These are phyloP conservation scores for Neofusicoccum sp. DNA, from an alignment of 2,329 filamentous ascomycete genomes.

Conservation along the genomic window DNA sequence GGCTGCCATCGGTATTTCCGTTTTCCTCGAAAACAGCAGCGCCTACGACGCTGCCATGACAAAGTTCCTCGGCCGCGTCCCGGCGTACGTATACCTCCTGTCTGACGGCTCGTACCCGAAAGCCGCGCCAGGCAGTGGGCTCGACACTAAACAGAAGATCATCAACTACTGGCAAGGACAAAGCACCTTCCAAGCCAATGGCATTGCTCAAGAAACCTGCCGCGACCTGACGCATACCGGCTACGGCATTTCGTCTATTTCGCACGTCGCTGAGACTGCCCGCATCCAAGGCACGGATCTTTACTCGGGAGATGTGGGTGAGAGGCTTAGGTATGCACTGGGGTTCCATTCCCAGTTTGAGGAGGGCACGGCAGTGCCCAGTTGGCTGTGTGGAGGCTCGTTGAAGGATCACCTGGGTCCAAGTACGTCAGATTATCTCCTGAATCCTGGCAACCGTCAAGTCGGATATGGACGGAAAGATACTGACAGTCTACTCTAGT, in stretches of 20 bases:
- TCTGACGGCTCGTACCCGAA: background rate
- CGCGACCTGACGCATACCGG: background rate
- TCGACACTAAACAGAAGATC: background rate
- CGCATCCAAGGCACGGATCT: background rate
- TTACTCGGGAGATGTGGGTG: background rate
- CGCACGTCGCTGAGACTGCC: background rate
- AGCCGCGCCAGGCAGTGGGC: background rate
- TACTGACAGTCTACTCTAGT: background rate
- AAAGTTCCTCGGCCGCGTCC: background rate
- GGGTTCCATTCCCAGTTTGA: background rate
- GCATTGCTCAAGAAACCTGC: slow-evolving; percentile 1
- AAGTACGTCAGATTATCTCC: background rate
- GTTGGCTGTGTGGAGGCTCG: background rate
- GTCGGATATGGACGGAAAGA: no score
- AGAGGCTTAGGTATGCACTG: background rate
- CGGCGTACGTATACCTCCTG: background rate
- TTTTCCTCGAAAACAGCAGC: background rate
- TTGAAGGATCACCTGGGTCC: background rate
- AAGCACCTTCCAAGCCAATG: slow-evolving; percentile 1
- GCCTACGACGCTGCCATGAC: background rate
- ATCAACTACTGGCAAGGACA: background rate
- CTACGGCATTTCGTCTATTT: background rate
- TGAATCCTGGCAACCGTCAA: background rate
- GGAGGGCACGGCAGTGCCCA: background rate
- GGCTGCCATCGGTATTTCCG: background rate